Evolutionary conservation across 2,329 filamentous ascomycete species (phyloP).

Genomic region (Xylaria sp.): DNA sequence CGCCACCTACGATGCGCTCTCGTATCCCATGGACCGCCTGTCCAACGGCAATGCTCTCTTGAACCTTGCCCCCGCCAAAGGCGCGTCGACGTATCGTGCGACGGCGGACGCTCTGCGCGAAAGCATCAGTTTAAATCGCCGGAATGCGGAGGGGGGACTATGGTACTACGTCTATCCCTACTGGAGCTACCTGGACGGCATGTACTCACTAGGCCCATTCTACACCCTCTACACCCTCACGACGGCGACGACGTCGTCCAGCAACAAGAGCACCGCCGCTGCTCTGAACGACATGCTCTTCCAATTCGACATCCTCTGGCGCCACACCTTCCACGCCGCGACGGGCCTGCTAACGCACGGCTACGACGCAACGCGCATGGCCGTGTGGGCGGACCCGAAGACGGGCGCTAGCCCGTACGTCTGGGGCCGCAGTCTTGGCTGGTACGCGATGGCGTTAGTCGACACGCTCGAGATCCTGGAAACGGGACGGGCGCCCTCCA

Average conservation of each 20-base stretch:
- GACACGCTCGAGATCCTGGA: conserved; percentile 51
- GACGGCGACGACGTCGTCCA: conserved; percentile 16
- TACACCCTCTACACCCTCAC: conserved; percentile 49
- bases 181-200: conserved; percentile 65
- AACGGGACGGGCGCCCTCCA: conserved; percentile 20
- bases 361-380: conserved; percentile 51
- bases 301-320: conserved; percentile 49
- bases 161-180: conserved; percentile 60
- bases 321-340: conserved; percentile 40
- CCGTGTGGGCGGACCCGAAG: conserved; percentile 51
- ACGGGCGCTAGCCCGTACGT: conserved; percentile 54
- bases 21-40: conserved; percentile 50
- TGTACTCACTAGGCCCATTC: conserved; percentile 62
- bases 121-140: conserved; percentile 49
- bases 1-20: conserved; percentile 44
- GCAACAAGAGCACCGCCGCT: conserved; percentile 11
- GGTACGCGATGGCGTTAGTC: conserved; percentile 53
- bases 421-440: conserved; percentile 54
- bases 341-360: conserved; percentile 51
- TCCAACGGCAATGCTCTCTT: conserved; percentile 49
- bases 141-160: conserved; percentile 51
- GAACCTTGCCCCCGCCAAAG: conserved; percentile 30
- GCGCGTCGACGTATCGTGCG: conserved; percentile 25
- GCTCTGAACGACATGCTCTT: conserved; percentile 46
- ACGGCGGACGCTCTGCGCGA: conserved; percentile 43